Evolutionary conservation across 495 filamentous ascomycete genomes (phyloP).

Genomic region (Xylaria scruposa): DNA sequence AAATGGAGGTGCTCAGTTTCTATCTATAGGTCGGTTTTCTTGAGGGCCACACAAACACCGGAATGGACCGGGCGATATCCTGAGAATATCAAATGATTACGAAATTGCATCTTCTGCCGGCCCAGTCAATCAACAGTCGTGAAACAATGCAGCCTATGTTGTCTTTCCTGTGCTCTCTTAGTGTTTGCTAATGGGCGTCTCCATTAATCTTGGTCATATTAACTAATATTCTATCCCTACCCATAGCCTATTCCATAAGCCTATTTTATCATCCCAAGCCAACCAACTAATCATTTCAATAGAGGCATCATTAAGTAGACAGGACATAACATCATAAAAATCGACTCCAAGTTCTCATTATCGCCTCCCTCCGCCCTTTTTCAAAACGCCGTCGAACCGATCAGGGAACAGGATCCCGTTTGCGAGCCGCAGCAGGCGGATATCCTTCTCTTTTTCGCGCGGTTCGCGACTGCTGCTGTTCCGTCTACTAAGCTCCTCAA

Average conservation of each 20-base stretch:
- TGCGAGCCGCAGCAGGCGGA: slow-evolving; percentile 41
- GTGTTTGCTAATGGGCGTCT: neutral
- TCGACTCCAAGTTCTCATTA: neutral
- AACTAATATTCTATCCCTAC: slow-evolving; percentile 5
- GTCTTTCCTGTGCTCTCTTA: neutral
- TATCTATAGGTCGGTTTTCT: slow-evolving; percentile 1
- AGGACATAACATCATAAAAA: neutral
- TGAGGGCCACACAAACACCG: neutral
- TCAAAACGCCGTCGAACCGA: slow-evolving; percentile 45
- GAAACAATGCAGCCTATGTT: neutral
- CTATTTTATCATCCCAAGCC: neutral
- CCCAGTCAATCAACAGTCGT: neutral
- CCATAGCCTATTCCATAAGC: neutral
- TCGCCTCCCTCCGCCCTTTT: slow-evolving; percentile 22
- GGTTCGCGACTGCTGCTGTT: neutral
- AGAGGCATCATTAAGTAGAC: neutral
- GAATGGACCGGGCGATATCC: neutral
- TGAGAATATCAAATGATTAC: neutral
- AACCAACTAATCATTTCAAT: neutral
- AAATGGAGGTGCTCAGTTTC: slow-evolving; percentile 1
- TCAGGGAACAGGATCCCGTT: slow-evolving; percentile 56
- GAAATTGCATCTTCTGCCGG: neutral
- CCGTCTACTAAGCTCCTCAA: slow-evolving; percentile 35
- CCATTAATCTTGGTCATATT: neutral
- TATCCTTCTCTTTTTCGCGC: slow-evolving; percentile 28